Evolutionary conservation across 164 flowering plant genomes (phyloP).

Genomic region (Litsea cubeba): DNA sequence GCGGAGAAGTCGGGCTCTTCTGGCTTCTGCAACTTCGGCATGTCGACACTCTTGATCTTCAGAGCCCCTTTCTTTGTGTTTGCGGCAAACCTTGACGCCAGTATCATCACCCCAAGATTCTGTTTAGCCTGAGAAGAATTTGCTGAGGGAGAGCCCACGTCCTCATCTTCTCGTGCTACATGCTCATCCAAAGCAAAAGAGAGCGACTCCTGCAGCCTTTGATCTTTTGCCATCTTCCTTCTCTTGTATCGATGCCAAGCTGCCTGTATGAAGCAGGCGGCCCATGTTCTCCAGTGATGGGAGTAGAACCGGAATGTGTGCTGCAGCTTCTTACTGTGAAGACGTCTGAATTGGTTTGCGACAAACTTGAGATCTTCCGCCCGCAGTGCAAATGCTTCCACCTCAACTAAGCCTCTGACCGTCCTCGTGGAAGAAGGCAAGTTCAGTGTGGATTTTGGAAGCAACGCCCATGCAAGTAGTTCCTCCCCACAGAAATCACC

Average conservation of each 20-base stretch:
- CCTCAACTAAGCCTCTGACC: constrained; percentile 69
- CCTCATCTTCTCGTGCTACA: constrained; percentile 27
- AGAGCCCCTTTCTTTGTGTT: constrained; percentile 81
- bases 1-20: constrained; percentile 90
- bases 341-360: constrained; percentile 84
- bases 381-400: constrained; percentile 79
- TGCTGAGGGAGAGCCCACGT: constrained; percentile 16
- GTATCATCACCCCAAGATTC: constrained; percentile 53
- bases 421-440: constrained; percentile 88
- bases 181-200: constrained; percentile 23
- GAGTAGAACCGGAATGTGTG: constrained; percentile 89
- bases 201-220: constrained; percentile 43
- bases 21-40: constrained; percentile 73
- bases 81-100: constrained; percentile 81
- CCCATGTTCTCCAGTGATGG: constrained; percentile 99
- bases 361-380: constrained; percentile 92
- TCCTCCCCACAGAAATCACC: constrained; percentile 96
- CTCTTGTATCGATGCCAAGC: constrained; percentile 78
- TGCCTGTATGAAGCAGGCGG: constrained; percentile 94
- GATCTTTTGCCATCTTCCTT: constrained; percentile 47
- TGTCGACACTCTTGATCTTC: constrained; percentile 44
- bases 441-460: constrained; percentile 63
- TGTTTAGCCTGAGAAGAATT: constrained; percentile 32
- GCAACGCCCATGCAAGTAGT: constrained; percentile 84
- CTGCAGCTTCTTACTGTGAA: constrained; percentile 86